Evolutionary conservation across 345 rosid species (phyloP).

Genomic region (Eutrema japonicum): DNA sequence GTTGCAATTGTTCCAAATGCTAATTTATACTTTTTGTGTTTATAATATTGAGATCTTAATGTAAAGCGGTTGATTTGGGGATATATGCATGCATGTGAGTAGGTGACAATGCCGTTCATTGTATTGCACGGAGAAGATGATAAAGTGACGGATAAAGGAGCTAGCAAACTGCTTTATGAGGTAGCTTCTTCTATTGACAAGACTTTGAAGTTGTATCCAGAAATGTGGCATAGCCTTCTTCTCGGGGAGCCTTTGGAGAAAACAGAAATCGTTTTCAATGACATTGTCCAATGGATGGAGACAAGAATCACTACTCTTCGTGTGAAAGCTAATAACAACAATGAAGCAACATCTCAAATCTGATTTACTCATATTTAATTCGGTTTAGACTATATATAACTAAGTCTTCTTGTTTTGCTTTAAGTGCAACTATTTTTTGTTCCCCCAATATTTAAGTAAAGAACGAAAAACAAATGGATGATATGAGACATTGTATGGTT

Average conservation of each 20-base stretch:
- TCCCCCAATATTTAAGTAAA: neutral
- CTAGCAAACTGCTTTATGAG: conserved; percentile 56
- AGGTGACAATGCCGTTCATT: conserved; percentile 78
- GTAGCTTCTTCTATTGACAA: conserved; percentile 70
- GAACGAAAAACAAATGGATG: neutral
- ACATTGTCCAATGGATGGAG: conserved; percentile 71
- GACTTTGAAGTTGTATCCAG: conserved; percentile 73
- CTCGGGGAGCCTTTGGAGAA: conserved; percentile 75
- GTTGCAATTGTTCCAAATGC: neutral
- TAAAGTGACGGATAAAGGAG: conserved; percentile 68
- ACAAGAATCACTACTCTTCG: conserved; percentile 46
- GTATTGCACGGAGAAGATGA: conserved; percentile 89
- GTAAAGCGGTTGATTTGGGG: conserved; percentile 6
- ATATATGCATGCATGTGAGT: conserved; percentile 21
- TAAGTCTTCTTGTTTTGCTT: conserved; percentile 1
- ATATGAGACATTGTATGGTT: neutral
- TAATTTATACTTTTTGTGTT: neutral
- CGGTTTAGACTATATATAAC: neutral
- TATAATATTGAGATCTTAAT: neutral
- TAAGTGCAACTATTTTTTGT: no score
- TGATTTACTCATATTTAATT: conserved; percentile 11
- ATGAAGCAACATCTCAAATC: conserved; percentile 25
- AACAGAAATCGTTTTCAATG: conserved; percentile 64
- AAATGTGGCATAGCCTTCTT: conserved; percentile 93
- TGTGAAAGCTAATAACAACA: conserved; percentile 31